Percentiles rank a stretch among this genome's conserved stretches.
These are phyloP conservation scores for Nannochloropsis granulata DNA, from an alignment of 108 stramenopile genomes.

Conservation along the genomic window DNA sequence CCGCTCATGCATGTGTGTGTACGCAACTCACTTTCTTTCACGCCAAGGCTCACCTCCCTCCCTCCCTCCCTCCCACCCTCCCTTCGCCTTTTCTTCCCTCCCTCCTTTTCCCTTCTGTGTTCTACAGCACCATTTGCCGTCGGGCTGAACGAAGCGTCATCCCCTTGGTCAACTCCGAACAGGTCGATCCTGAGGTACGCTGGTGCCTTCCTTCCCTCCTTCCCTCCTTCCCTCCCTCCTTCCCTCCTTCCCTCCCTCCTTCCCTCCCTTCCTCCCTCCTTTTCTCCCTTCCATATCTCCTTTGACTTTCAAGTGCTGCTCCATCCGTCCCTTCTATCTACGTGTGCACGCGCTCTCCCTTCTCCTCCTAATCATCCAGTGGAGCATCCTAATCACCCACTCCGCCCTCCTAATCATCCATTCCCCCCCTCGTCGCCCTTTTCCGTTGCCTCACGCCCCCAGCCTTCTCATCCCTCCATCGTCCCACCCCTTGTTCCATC, in stretches of 20 bases:
- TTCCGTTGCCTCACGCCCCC: too few species aligned
- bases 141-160: conserved; percentile 32
- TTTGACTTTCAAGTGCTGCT: too few species aligned
- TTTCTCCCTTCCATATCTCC: not conserved
- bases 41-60: too few species aligned
- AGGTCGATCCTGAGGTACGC: conserved; percentile 23
- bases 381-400: not conserved
- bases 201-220: not conserved
- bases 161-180: conserved; percentile 14
- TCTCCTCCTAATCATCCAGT: not conserved
- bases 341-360: too few species aligned
- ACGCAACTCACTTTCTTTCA: too few species aligned
- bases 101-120: too few species aligned
- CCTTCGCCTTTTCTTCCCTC: too few species aligned
- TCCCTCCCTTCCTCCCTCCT: not conserved
- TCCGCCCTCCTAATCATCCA: too few species aligned
- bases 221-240: not conserved
- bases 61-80: too few species aligned
- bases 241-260: not conserved
- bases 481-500: not conserved
- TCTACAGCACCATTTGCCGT: conserved; percentile 21
- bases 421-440: not conserved
- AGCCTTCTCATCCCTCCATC: not conserved
- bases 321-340: too few species aligned
- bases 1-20: too few species aligned